Evolutionary conservation across 2,329 filamentous ascomycete genomes (phyloP), one percentile per base, ranked within the genome.

Genomic region (Cladophialophora psammophila): DNA sequence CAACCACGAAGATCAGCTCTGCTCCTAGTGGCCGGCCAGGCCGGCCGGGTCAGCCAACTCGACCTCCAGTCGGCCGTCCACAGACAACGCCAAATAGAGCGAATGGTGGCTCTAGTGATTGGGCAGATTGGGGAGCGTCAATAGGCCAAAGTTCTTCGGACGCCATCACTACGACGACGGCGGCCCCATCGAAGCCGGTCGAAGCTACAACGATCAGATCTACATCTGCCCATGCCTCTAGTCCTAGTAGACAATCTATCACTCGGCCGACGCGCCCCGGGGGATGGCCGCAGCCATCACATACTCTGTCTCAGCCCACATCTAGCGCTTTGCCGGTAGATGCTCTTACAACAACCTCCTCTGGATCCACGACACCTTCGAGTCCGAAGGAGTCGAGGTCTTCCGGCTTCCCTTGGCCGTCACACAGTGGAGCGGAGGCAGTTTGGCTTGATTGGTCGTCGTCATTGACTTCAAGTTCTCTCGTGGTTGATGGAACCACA

Each of bases 391-490:
- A n/a, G 8, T 6, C 13, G 15, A 42, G 40, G 5, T 42, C 15
- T 10, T n/a, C 40, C 5, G 15, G 15, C 15, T 10, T 5, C 8
- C n/a, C 40, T 42, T 60, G 57, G 56, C 56, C 36, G 15, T 42
- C 56, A 32, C 35, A 59, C 18, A 59, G 40, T 10, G 56, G 56
- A 31, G 26, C 40, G n/a, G 40, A 42, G 40, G 15, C 18, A 36
- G 20, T n/a, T 1, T 59, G 56, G 56, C 56, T 59, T 6, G 56
- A 59, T 40, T 59, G 56, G 56, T 45, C 42, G 0, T 50, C 58
- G 1, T 50, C 58, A 34, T 48, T 40, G 31, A 60, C 38, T 50
- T 60, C 55, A 15, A 58, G 36, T 31, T 42, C 57, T 34, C 48
- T 60, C 15, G 13, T 10, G 8, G 57, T 60, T 18, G 42, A 60